A percentile compares a stretch with the other conserved stretches of the same genome.
phyloP scores from a whole-genome alignment of 2,329 filamentous ascomycete species.

The Metarhizium sp. region DNA sequence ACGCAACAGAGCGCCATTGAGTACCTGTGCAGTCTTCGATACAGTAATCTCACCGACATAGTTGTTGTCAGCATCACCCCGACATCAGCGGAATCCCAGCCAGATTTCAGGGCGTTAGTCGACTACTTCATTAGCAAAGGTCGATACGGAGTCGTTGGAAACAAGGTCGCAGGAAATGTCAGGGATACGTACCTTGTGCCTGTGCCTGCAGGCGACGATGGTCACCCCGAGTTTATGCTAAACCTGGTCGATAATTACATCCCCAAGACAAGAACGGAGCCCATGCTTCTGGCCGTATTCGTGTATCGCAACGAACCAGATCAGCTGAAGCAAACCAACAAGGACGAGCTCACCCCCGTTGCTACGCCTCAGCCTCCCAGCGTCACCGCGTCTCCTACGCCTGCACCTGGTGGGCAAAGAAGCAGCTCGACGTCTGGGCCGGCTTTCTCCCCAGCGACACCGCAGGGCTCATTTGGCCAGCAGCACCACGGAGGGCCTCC shows the following conservation, averaged over 20 bases:
- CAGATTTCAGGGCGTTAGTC: slow-evolving; percentile 67
- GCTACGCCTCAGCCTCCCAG: slow-evolving; percentile 9
- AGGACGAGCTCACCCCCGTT: slow-evolving; percentile 10
- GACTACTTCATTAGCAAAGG: slow-evolving; percentile 77
- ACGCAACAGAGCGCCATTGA: slow-evolving; percentile 75
- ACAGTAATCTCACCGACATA: slow-evolving; percentile 74
- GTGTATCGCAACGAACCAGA: slow-evolving; percentile 61
- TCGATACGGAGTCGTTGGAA: slow-evolving; percentile 79
- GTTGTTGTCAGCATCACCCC: slow-evolving; percentile 66
- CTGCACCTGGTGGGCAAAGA: slow-evolving; percentile 26
- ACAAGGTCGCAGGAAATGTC: slow-evolving; percentile 64
- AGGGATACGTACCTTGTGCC: slow-evolving; percentile 90
- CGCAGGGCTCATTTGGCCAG: slow-evolving; percentile 23
- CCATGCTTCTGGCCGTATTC: slow-evolving; percentile 74
- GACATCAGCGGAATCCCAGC: slow-evolving; percentile 48
- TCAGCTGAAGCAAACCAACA: slow-evolving; percentile 20
- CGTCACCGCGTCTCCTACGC: slow-evolving; percentile 21
- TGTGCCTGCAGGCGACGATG: slow-evolving; percentile 59
- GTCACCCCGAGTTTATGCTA: slow-evolving; percentile 76
- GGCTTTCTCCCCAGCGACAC: slow-evolving; percentile 45
- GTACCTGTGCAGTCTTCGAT: slow-evolving; percentile 81
- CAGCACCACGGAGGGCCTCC: slow-evolving; percentile 21
- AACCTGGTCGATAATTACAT: slow-evolving; percentile 80
- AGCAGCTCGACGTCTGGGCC: slow-evolving; percentile 40
- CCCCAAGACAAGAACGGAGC: slow-evolving; percentile 60